phyloP scores from a whole-genome alignment of 2,329 filamentous ascomycete genomes.

The Orbilia quercus region DNA sequence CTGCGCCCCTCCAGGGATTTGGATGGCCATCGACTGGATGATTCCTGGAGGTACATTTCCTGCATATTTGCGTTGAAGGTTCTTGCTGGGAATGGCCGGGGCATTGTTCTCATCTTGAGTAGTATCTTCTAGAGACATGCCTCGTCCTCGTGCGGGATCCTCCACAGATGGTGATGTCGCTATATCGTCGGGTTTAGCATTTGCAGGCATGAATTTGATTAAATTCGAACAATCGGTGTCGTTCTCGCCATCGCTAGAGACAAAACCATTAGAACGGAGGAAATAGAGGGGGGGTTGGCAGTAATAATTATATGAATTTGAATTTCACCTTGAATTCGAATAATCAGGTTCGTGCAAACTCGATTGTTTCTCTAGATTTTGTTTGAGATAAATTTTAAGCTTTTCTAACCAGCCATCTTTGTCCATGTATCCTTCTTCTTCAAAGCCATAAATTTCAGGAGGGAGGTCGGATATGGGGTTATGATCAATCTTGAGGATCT shows the following conservation, averaged over 20 bases:
- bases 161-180: not conserved
- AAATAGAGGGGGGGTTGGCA: not conserved
- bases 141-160: conserved; percentile 19
- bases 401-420: conserved; percentile 59
- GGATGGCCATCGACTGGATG: not conserved
- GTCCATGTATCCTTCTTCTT: conserved; percentile 57
- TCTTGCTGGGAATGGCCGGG: conserved; percentile 50
- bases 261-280: not conserved
- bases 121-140: conserved; percentile 5
- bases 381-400: conserved; percentile 58
- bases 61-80: conserved; percentile 47
- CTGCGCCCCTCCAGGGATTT: not conserved
- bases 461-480: conserved; percentile 59
- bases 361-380: conserved; percentile 50
- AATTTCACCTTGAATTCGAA: conserved; percentile 58
- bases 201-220: not conserved
- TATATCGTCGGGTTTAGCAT: conserved; percentile 6
- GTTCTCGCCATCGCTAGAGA: conserved; percentile 43
- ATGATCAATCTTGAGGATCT: conserved; percentile 60
- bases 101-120: conserved; percentile 16
- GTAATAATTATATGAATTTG: not conserved
- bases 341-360: conserved; percentile 54
- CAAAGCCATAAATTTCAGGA: conserved; percentile 56
- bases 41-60: not conserved
- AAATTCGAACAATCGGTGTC: conserved; percentile 51